A percentile compares a stretch with the other conserved stretches of the same genome.
Conservation (phyloP, 2,329 filamentous ascomycete species). For the Cercospora brassicicola region DNA sequence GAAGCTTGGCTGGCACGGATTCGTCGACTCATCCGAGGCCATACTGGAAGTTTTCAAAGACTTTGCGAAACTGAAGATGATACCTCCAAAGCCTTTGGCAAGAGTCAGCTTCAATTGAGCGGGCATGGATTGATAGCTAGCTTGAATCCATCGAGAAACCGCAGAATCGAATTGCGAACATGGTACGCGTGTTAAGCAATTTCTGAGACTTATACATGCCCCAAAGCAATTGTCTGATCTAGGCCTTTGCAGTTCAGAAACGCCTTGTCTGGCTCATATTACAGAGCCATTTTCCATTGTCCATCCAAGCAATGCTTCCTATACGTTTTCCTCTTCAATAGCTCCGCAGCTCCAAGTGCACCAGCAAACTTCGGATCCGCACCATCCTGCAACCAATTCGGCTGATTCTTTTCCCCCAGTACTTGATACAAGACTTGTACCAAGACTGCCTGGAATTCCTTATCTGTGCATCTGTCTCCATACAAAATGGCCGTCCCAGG, state of each 20-base stretch:
- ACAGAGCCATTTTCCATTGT: not conserved
- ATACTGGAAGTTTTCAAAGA: constrained; percentile 46
- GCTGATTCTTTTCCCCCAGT: not conserved
- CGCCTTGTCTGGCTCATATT: not conserved
- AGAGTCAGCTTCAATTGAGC: constrained; percentile 29
- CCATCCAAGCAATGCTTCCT: not conserved
- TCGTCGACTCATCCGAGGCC: constrained; percentile 48
- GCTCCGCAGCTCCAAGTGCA: not conserved
- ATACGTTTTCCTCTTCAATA: not conserved
- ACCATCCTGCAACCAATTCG: not conserved
- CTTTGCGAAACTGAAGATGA: constrained; percentile 48
- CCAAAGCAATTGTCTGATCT: not conserved
- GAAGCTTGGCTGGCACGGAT: constrained; percentile 51
- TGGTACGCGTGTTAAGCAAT: not conserved
- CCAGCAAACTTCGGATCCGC: not conserved
- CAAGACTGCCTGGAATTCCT: not conserved
- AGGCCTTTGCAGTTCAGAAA: not conserved
- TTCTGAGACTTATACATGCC: not conserved
- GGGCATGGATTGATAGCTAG: not conserved
- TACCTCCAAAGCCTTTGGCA: constrained; percentile 39
- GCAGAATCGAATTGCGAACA: not conserved
- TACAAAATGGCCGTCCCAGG: not conserved
- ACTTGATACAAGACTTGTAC: not conserved
- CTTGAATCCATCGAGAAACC: not conserved
- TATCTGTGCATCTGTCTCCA: not conserved